These are phyloP conservation scores for Fusarium denticulatum DNA, from an alignment of 2,329 filamentous ascomycete genomes.

Conservation along the genomic window DNA sequence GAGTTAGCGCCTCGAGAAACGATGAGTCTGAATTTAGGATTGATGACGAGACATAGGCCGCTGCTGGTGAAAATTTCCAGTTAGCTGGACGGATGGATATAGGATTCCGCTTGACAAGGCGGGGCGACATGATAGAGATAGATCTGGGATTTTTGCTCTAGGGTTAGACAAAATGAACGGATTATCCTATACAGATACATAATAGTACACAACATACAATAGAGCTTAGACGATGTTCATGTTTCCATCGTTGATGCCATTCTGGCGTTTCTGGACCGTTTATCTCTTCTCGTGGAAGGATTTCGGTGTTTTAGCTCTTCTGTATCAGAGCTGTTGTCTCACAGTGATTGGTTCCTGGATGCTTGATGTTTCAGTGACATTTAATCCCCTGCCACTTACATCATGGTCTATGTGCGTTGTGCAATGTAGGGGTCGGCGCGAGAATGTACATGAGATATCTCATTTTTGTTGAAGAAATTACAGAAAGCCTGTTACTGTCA, in stretches of 20 bases:
- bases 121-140: constrained; percentile 40
- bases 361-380: constrained; percentile 22
- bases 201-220: constrained; percentile 35
- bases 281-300: background rate
- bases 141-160: constrained; percentile 37
- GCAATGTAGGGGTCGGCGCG: background rate
- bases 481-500: background rate
- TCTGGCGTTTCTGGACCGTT: background rate
- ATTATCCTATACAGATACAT: constrained; percentile 36
- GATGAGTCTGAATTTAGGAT: constrained; percentile 41
- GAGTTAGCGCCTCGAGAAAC: constrained; percentile 34
- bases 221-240: constrained; percentile 22
- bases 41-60: constrained; percentile 38
- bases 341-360: background rate
- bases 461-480: background rate
- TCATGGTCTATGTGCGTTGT: constrained; percentile 13
- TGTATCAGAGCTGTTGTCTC: background rate
- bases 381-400: constrained; percentile 24
- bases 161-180: constrained; percentile 44
- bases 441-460: background rate
- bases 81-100: constrained; percentile 36
- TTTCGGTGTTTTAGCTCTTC: background rate
- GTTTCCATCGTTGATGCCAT: background rate
- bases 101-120: constrained; percentile 26
- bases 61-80: constrained; percentile 36